A percentile compares a stretch with the other conserved stretches of the same genome.
These are phyloP conservation scores for Tetrastigma voinierianum DNA, from an alignment of 164 flowering plant species.

Conservation along the genomic window DNA sequence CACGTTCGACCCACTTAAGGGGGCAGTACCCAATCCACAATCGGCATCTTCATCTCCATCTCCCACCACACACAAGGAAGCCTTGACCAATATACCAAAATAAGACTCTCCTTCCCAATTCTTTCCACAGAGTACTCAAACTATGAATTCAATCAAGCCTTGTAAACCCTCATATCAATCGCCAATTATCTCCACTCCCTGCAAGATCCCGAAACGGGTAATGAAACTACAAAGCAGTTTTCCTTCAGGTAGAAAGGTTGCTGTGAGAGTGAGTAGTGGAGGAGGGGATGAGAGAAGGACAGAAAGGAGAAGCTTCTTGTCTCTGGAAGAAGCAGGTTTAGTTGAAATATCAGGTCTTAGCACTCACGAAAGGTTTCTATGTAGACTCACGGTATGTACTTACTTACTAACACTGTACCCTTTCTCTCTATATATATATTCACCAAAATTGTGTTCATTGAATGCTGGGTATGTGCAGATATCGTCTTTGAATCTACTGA, in stretches of 20 bases:
- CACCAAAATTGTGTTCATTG: neutral
- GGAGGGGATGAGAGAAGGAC: constrained; percentile 27
- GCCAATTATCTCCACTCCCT: constrained; percentile 12
- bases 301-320: constrained; percentile 52
- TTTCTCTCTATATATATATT: neutral
- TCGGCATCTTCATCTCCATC: constrained; percentile 6
- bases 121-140: neutral
- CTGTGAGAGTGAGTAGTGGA: constrained; percentile 29
- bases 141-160: constrained; percentile 15
- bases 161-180: neutral
- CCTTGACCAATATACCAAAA: constrained; percentile 5
- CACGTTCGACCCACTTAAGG: too few species aligned
- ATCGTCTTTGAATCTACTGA: constrained; percentile 74
- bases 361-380: constrained; percentile 79
- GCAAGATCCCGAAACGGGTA: constrained; percentile 4
- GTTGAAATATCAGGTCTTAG: constrained; percentile 79
- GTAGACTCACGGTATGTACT: constrained; percentile 70
- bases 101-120: neutral
- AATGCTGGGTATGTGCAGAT: constrained; percentile 46
- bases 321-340: constrained; percentile 82
- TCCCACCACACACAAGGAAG: constrained; percentile 2
- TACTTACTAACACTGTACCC: neutral
- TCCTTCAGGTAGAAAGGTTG: constrained; percentile 9
- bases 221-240: neutral
- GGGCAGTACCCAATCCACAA: too few species aligned